These are phyloP conservation scores for Theileria orientalis DNA, from an alignment of 169 alveolate genomes.

Conservation along the genomic window DNA sequence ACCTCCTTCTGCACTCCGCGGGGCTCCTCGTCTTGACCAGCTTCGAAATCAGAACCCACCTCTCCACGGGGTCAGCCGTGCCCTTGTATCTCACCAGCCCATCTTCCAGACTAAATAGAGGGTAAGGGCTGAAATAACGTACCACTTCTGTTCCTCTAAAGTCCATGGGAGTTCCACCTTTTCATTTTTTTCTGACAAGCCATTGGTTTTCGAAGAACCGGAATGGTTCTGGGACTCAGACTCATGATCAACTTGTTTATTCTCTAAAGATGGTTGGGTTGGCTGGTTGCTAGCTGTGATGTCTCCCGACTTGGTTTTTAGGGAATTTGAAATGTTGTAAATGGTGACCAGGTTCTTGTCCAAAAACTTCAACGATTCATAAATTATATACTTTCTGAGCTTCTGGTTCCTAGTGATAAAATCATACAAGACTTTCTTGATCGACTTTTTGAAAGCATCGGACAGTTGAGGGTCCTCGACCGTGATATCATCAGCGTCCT, in stretches of 20 bases:
- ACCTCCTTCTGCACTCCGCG: slow-evolving; percentile 62
- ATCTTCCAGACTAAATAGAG: slow-evolving; percentile 32
- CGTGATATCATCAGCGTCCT: slow-evolving; percentile 24
- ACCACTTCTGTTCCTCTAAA: slow-evolving; percentile 59
- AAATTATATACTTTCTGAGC: slow-evolving; percentile 26
- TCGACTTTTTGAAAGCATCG: slow-evolving; percentile 30
- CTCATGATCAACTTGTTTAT: neutral
- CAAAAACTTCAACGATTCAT: slow-evolving; percentile 53
- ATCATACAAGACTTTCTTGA: slow-evolving; percentile 45
- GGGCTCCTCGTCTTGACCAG: slow-evolving; percentile 64
- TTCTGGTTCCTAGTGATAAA: slow-evolving; percentile 23
- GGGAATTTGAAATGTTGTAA: slow-evolving; percentile 23
- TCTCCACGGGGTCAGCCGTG: slow-evolving; percentile 25
- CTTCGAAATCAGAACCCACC: slow-evolving; percentile 47
- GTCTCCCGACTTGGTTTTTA: neutral
- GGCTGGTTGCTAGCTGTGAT: neutral
- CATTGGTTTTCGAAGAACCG: neutral
- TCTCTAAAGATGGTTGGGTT: neutral
- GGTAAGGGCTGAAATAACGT: neutral
- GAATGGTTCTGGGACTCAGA: neutral
- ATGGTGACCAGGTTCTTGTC: slow-evolving; percentile 42
- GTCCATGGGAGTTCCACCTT: slow-evolving; percentile 41
- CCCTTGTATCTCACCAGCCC: slow-evolving; percentile 46
- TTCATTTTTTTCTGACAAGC: neutral
- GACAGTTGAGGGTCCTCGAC: slow-evolving; percentile 9